phyloP scores from a whole-genome alignment of 2,329 filamentous ascomycete genomes.

The Fusarium clavum region DNA sequence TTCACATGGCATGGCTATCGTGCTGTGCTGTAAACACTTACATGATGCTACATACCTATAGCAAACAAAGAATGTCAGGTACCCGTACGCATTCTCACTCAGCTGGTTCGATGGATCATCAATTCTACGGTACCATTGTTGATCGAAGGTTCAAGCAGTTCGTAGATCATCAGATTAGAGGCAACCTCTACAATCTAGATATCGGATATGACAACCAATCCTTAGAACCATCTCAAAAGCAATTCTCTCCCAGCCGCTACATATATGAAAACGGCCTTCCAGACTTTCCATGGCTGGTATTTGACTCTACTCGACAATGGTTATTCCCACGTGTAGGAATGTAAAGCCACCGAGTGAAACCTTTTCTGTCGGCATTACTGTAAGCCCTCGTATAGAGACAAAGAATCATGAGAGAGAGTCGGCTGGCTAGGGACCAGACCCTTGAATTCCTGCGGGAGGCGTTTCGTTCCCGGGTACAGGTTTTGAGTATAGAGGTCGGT shows the following conservation, averaged over 20 bases:
- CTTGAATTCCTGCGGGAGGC: conserved; percentile 36
- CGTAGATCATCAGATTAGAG: conserved; percentile 21
- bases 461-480: conserved; percentile 22
- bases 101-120: background rate
- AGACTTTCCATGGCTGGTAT: conserved; percentile 38
- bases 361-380: conserved; percentile 4
- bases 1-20: background rate
- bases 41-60: background rate
- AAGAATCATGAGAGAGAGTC: background rate
- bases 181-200: background rate
- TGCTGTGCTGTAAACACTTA: background rate
- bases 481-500: conserved; percentile 11
- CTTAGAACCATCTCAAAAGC: background rate
- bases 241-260: background rate
- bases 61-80: conserved; percentile 8
- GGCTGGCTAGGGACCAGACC: conserved; percentile 21
- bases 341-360: conserved; percentile 28
- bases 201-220: conserved; percentile 4
- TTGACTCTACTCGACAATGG: conserved; percentile 31
- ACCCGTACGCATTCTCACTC: conserved; percentile 11
- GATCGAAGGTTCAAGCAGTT: conserved; percentile 26
- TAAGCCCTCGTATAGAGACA: background rate
- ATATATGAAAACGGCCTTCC: conserved; percentile 25
- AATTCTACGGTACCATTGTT: conserved; percentile 21
- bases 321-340: conserved; percentile 40